phyloP scores from a whole-genome alignment of 2,329 filamentous ascomycete species.

The Drechslera avenae region DNA sequence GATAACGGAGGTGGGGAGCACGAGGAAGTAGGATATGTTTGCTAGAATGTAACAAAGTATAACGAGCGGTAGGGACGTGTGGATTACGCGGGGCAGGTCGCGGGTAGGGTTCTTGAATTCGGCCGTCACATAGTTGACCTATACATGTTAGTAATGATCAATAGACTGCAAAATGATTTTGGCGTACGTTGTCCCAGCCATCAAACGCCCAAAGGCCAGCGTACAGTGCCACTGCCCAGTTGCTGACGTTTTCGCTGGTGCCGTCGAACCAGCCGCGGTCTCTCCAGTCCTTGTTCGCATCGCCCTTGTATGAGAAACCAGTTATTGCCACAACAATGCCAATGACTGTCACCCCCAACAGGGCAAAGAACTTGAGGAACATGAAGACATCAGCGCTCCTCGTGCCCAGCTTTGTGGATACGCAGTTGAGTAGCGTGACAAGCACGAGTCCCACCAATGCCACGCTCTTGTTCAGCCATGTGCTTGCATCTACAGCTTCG shows the following conservation, averaged over 20 bases:
- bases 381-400: conserved; percentile 90
- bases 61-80: conserved; percentile 93
- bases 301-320: conserved; percentile 76
- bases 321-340: conserved; percentile 89
- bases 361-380: conserved; percentile 93
- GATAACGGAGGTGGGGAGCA: conserved; percentile 79
- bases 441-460: conserved; percentile 75
- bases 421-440: conserved; percentile 85
- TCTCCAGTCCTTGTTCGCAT: conserved; percentile 85
- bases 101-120: conserved; percentile 91
- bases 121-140: conserved; percentile 97
- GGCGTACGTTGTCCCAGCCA: conserved; percentile 92
- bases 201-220: conserved; percentile 98
- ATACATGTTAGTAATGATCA: conserved; percentile 23
- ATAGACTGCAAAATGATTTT: neutral
- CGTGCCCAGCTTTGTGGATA: conserved; percentile 87
- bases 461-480: conserved; percentile 89
- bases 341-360: conserved; percentile 83
- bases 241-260: conserved; percentile 77
- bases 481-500: conserved; percentile 78
- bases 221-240: conserved; percentile 93
- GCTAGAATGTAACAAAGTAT: conserved; percentile 89
- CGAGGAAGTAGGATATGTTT: conserved; percentile 92
- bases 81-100: conserved; percentile 91
- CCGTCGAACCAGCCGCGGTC: conserved; percentile 84